Evolutionary conservation across 768 basidiomycete species (phyloP), one percentile per base, ranked within the genome.

Genomic region (Gloeostereum incarnatum): DNA sequence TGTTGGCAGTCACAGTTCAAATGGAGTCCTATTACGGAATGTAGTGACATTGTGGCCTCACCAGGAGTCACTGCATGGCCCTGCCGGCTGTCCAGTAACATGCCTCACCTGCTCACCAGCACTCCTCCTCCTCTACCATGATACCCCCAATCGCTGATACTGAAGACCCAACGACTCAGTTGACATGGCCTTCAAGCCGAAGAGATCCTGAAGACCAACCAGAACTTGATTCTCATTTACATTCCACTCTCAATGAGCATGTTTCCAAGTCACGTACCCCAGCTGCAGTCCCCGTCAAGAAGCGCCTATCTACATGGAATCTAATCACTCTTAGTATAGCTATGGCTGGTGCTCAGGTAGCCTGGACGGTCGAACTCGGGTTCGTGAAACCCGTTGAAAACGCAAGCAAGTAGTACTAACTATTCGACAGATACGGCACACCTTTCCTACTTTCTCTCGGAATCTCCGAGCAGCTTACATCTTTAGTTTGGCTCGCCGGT

Each of bases 351-450:
- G 88, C 86, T 5, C 88, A 96, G 61, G 80, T 97, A 18, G 84
- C 89, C 1, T 97, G 93, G 93, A 94, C 91, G 1, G 84, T 96
- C 3, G 91, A 94, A 54, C 75, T 93, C 18, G 90, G 89, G 90
- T 92, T 51, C 46, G 81, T 61, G 20, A 13, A 26, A 1, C 13
- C 19, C 20, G 37, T 30, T 30, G 13, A 13, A 3, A 13, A 13
- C 17, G 2, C 3, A 3, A 4, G 13, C 2, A 17, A 14, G 8
- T 24, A 20, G 21, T 38, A 41, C 49, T 48, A 41, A 41, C 29
- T 33, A 16, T n/a, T 14, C 42, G 36, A 36, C 48, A 96, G 94
- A 56, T 96, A 94, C 51, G 94, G 94, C 25, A 97, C 94, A 4
- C 94, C 94, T 1, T 96, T 96, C 57, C 66, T 98, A 26, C 69